phyloP scores from a whole-genome alignment of 2,329 filamentous ascomycete genomes.

The Bipolaris victoriae region DNA sequence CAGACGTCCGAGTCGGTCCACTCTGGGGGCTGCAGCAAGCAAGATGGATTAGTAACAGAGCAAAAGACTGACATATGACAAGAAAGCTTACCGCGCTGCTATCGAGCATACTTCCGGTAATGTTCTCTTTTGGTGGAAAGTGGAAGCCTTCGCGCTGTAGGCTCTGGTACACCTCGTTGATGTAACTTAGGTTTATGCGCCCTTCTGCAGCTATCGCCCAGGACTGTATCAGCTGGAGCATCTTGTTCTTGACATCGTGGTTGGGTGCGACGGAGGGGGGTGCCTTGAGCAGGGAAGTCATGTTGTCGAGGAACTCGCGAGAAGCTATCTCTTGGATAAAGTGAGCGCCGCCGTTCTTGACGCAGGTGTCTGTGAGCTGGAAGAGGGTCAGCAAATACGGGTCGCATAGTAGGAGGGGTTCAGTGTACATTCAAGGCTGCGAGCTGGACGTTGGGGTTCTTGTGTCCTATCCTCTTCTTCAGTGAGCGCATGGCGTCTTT shows the following conservation, averaged over 20 bases:
- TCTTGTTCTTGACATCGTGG: slow-evolving; percentile 84
- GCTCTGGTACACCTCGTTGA: slow-evolving; percentile 83
- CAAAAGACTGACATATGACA: neutral
- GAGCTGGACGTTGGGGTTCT: slow-evolving; percentile 95
- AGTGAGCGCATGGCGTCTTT: slow-evolving; percentile 98
- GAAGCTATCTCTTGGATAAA: slow-evolving; percentile 96
- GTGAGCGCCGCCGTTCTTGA: slow-evolving; percentile 96
- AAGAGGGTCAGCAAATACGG: slow-evolving; percentile 16
- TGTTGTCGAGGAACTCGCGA: slow-evolving; percentile 96
- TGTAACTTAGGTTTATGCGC: slow-evolving; percentile 80
- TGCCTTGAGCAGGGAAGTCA: slow-evolving; percentile 86
- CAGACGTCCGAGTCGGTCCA: slow-evolving; percentile 98
- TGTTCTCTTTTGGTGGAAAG: slow-evolving; percentile 84
- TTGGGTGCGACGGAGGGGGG: slow-evolving; percentile 77
- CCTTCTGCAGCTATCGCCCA: slow-evolving; percentile 92
- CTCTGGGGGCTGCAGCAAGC: slow-evolving; percentile 75
- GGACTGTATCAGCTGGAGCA: slow-evolving; percentile 88
- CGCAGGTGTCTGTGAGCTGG: slow-evolving; percentile 93
- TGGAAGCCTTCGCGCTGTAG: slow-evolving; percentile 84
- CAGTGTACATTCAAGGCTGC: slow-evolving; percentile 84
- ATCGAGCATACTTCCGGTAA: slow-evolving; percentile 97
- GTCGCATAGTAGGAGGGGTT: neutral
- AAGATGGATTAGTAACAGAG: slow-evolving; percentile 3
- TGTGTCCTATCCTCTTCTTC: slow-evolving; percentile 92
- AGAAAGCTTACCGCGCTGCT: slow-evolving; percentile 79